Conservation (phyloP, 192 early-diverging fungal genomes). For the Rhizophagus prolifer region DNA sequence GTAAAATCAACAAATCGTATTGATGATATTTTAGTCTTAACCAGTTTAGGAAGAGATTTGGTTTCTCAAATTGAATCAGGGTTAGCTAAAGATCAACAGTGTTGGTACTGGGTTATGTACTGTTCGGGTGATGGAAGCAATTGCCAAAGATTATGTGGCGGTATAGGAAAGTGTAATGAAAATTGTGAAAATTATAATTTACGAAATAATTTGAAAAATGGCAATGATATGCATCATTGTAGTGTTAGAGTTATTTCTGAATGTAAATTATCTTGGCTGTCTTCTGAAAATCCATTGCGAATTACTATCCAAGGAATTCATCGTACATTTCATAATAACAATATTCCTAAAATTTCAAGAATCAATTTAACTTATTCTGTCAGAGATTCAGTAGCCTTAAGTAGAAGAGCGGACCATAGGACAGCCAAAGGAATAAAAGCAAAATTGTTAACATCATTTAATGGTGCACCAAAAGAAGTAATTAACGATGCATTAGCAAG, state of each 20-base stretch:
- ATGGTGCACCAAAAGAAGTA: neutral
- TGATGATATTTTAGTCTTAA: neutral
- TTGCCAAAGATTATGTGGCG: conserved; percentile 1
- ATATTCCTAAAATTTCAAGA: neutral
- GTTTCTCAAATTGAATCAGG: neutral
- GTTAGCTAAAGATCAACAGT: neutral
- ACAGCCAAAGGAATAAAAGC: neutral
- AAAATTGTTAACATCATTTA: neutral
- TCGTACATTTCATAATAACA: neutral
- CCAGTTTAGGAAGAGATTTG: neutral
- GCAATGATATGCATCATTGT: conserved; percentile 8
- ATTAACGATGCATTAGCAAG: neutral
- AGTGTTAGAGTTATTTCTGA: neutral
- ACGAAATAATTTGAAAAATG: neutral
- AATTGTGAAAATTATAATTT: conserved; percentile 7
- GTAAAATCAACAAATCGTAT: conserved; percentile 1
- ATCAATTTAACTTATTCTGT: neutral
- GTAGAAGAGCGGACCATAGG: neutral
- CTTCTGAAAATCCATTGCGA: neutral
- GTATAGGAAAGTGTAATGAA: neutral
- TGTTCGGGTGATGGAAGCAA: neutral
- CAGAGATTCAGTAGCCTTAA: conserved; percentile 1
- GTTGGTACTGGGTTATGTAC: neutral
- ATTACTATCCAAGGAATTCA: neutral
- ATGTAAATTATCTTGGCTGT: no score